A percentile compares a stretch with the other conserved stretches of the same genome.
These are phyloP conservation scores for Cutaneotrichosporon curvatum DNA, from an alignment of 1,284 basidiomycete species.

Conservation along the genomic window DNA sequence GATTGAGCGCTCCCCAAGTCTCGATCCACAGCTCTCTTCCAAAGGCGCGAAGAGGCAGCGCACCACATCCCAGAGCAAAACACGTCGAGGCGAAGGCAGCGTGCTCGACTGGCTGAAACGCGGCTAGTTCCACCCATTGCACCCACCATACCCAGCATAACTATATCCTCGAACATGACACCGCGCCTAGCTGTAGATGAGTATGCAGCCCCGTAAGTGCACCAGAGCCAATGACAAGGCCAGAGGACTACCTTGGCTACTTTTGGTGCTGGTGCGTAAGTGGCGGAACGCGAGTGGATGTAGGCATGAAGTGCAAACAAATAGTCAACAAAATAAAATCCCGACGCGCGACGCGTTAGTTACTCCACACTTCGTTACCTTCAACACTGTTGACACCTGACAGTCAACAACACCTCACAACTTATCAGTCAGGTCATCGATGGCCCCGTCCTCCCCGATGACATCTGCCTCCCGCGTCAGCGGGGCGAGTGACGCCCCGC, in stretches of 20 bases:
- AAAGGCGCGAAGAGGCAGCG: neutral
- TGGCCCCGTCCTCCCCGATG: constrained; percentile 9
- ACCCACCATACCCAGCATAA: neutral
- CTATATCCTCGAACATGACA: constrained; percentile 1
- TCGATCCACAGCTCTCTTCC: neutral
- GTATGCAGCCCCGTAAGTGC: too few species aligned
- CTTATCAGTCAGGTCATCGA: too few species aligned
- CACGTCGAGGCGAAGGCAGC: constrained; percentile 10
- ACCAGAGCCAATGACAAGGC: too few species aligned
- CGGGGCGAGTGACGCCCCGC: constrained; percentile 6
- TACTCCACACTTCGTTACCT: neutral
- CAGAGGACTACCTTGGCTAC: too few species aligned
- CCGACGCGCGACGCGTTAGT: constrained; percentile 2
- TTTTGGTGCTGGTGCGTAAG: too few species aligned
- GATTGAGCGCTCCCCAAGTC: constrained; percentile 9
- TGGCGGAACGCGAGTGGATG: too few species aligned
- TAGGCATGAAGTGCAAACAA: too few species aligned
- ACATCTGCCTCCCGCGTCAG: neutral
- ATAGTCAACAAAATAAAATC: neutral
- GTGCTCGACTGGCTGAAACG: constrained; percentile 24
- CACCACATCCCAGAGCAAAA: too few species aligned
- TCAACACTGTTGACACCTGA: constrained; percentile 1
- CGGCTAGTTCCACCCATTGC: neutral
- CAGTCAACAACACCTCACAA: too few species aligned
- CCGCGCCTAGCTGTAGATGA: too few species aligned